Conservation (phyloP, 139 green algal species). For the Yamagishiella unicocca region DNA sequence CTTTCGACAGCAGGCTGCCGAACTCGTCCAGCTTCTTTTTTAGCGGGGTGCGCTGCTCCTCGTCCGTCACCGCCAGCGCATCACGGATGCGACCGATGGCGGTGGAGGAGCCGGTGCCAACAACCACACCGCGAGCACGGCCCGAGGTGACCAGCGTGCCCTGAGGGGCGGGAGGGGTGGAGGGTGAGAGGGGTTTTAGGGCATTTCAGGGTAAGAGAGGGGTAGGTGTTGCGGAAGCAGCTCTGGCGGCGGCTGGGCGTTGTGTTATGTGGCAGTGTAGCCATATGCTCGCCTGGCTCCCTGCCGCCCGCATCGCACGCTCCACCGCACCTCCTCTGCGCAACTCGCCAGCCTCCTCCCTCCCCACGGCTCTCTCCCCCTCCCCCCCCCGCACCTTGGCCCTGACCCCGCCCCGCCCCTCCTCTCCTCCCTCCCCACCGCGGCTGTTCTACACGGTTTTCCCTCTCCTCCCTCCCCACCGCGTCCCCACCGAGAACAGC, state of each 20-base stretch:
- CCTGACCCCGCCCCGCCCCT: not conserved
- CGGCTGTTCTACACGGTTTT: not conserved
- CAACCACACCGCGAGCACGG: constrained; percentile 74
- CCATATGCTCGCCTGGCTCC: too few relatives aligned
- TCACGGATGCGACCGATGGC: constrained; percentile 88
- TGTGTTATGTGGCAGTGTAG: too few relatives aligned
- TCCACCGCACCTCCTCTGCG: too few relatives aligned
- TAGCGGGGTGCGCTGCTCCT: constrained; percentile 72
- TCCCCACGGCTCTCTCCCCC: not conserved
- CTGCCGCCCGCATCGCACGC: too few relatives aligned
- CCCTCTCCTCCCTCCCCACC: not conserved
- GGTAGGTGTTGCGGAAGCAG: too few relatives aligned
- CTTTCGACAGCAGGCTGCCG: constrained; percentile 76
- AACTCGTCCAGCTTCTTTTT: constrained; percentile 91
- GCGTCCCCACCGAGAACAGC: constrained; percentile 82
- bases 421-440: not conserved
- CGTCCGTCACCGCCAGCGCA: constrained; percentile 41
- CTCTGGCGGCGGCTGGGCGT: too few relatives aligned
- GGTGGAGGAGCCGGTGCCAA: constrained; percentile 79
- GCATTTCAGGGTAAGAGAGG: too few relatives aligned
- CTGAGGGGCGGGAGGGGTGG: constrained; percentile 37
- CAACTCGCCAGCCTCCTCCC: too few relatives aligned
- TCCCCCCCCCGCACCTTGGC: not conserved
- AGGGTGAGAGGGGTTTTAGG: not conserved
- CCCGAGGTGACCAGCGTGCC: constrained; percentile 74